Percentiles rank a stretch among this genome's conserved stretches.
Conservation (phyloP, 2,329 filamentous ascomycete genomes). For the Botrytis porri region DNA sequence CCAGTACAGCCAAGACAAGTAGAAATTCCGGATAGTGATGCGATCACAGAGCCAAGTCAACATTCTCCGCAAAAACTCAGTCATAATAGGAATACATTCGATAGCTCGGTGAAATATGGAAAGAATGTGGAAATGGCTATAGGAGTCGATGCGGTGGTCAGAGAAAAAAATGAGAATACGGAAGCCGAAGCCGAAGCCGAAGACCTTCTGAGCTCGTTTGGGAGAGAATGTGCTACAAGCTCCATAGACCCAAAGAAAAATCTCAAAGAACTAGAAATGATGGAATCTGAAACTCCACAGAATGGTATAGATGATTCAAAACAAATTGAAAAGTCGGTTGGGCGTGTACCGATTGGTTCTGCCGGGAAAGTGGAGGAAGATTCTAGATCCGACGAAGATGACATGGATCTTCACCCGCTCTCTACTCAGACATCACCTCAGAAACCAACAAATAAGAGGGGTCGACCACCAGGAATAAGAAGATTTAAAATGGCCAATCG, state of each 20-base stretch:
- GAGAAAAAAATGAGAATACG: neutral
- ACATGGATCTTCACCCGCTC: neutral
- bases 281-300: neutral
- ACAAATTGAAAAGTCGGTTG: neutral
- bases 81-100: neutral
- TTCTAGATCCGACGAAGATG: neutral
- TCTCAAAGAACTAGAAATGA: neutral
- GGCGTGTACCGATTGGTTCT: neutral
- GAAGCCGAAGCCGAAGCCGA: neutral
- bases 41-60: constrained; percentile 11
- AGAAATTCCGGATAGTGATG: constrained; percentile 23
- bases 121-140: neutral
- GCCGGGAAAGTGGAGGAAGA: neutral
- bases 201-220: constrained; percentile 7
- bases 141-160: neutral
- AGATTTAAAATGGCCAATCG: neutral
- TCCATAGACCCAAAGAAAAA: constrained; percentile 4
- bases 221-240: constrained; percentile 16
- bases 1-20: neutral
- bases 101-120: neutral
- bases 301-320: neutral
- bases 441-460: neutral
- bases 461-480: neutral
- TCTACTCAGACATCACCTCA: neutral
- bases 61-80: neutral